Evolutionary conservation across 106 monocot species (phyloP).

Genomic region (Dendrobium huoshanense): DNA sequence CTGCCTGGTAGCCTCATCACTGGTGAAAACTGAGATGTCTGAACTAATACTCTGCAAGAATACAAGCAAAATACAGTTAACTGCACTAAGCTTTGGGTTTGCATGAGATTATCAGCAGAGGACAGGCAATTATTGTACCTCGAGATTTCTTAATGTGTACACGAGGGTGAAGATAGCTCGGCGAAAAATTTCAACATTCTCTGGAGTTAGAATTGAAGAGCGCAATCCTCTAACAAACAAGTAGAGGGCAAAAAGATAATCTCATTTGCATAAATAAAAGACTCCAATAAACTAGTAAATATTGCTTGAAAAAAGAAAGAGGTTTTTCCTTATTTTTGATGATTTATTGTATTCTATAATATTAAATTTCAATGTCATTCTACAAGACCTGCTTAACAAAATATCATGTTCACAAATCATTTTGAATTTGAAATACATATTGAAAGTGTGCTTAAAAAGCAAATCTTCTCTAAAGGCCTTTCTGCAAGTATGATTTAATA

Average conservation of each 20-base stretch:
- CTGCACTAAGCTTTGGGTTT: not conserved
- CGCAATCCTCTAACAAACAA: slow-evolving; percentile 49
- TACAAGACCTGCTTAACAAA: no score
- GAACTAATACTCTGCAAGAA: slow-evolving; percentile 75
- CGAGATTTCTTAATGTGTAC: slow-evolving; percentile 81
- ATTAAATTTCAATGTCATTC: no score
- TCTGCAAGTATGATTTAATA: no score
- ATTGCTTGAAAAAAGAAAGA: not conserved
- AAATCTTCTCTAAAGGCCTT: no score
- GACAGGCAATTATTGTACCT: slow-evolving; percentile 31
- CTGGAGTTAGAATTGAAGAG: slow-evolving; percentile 54
- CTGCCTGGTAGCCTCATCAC: slow-evolving; percentile 67
- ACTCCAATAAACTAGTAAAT: not conserved
- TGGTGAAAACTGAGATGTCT: slow-evolving; percentile 79
- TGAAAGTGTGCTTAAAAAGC: no score
- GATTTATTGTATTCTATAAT: not conserved
- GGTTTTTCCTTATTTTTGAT: not conserved
- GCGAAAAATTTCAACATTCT: slow-evolving; percentile 56
- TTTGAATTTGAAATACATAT: no score
- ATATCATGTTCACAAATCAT: no score
- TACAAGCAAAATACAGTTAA: not conserved
- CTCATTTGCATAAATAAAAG: not conserved
- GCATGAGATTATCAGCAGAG: not conserved
- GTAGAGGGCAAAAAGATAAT: not conserved
- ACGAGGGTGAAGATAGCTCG: slow-evolving; percentile 66